Conservation (phyloP, 345 rosid species). For the Acer yangbiense region DNA sequence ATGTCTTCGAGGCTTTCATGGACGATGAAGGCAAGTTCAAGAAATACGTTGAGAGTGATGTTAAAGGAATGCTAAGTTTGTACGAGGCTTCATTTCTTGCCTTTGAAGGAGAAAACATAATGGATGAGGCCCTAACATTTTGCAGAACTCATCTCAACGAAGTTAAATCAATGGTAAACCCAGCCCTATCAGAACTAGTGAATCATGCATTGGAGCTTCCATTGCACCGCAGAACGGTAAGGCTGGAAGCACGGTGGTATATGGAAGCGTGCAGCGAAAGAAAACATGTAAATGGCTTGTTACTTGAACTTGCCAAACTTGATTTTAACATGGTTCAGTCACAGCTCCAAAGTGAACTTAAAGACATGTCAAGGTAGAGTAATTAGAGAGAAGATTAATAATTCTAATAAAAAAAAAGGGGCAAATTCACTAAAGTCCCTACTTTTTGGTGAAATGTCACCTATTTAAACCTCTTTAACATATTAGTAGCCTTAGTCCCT, state of each 20-base stretch:
- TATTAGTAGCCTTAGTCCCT: too few species aligned
- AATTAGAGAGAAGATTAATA: too few species aligned
- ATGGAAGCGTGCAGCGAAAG: conserved; percentile 21
- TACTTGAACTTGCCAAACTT: conserved; percentile 45
- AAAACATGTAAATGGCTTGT: not conserved
- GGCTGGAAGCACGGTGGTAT: conserved; percentile 39
- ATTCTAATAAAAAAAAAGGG: too few species aligned
- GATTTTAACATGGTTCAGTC: conserved; percentile 48
- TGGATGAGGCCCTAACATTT: conserved; percentile 27
- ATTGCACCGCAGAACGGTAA: conserved; percentile 28
- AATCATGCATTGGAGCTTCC: conserved; percentile 42
- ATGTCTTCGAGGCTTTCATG: conserved; percentile 34
- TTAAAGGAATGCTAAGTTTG: conserved; percentile 36
- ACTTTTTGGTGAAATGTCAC: too few species aligned
- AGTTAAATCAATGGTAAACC: not conserved
- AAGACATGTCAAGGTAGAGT: conserved; percentile 19
- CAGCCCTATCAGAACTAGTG: conserved; percentile 21
- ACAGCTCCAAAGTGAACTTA: conserved; percentile 35
- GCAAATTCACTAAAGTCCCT: too few species aligned
- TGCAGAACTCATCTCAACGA: conserved; percentile 22
- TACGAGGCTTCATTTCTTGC: conserved; percentile 46
- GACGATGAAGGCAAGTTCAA: conserved; percentile 25
- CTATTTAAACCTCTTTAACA: too few species aligned
- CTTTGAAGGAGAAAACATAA: conserved; percentile 39
- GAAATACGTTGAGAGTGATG: conserved; percentile 10